A percentile compares a stretch with the other conserved stretches of the same genome.
Conservation (phyloP, 2,329 filamentous ascomycete species). For the Magnaporthiopsis rhizophila region DNA sequence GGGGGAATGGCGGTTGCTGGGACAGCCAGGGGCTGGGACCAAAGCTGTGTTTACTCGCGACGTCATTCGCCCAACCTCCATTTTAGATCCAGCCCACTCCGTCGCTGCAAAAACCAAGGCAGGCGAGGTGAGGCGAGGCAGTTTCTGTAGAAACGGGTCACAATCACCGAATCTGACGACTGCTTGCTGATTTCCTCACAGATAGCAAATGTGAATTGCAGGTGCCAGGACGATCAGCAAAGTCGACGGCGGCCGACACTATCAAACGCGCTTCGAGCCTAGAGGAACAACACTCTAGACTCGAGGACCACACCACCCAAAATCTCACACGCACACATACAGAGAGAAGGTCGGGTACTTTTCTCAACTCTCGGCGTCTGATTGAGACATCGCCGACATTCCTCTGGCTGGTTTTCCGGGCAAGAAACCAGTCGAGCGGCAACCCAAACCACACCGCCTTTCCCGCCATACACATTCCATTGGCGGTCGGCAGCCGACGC, state of each 20-base stretch:
- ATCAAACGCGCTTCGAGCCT: not conserved
- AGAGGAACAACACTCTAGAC: not conserved
- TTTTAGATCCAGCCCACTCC: not conserved
- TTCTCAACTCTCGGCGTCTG: not conserved
- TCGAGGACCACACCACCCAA: not conserved
- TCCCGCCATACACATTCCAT: not conserved
- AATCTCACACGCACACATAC: not conserved
- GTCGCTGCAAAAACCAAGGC: not conserved
- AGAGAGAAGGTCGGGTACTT: not conserved
- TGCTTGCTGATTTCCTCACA: not conserved
- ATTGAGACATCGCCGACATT: not conserved
- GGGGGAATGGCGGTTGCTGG: constrained; percentile 5
- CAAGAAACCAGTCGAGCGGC: constrained; percentile 14
- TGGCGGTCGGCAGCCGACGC: not conserved
- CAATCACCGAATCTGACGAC: not conserved
- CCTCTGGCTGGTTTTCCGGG: constrained; percentile 18
- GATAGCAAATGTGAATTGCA: not conserved
- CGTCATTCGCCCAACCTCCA: constrained; percentile 2
- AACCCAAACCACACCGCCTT: not conserved
- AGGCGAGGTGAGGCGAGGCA: constrained; percentile 1
- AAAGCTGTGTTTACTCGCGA: constrained; percentile 4
- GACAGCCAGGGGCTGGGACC: not conserved
- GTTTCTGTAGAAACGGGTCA: constrained; percentile 2
- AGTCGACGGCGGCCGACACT: not conserved
- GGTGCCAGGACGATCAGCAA: not conserved